A percentile compares a stretch with the other conserved stretches of the same genome.
phyloP scores from a whole-genome alignment of 106 monocot species.

The Dioscorea alata region DNA sequence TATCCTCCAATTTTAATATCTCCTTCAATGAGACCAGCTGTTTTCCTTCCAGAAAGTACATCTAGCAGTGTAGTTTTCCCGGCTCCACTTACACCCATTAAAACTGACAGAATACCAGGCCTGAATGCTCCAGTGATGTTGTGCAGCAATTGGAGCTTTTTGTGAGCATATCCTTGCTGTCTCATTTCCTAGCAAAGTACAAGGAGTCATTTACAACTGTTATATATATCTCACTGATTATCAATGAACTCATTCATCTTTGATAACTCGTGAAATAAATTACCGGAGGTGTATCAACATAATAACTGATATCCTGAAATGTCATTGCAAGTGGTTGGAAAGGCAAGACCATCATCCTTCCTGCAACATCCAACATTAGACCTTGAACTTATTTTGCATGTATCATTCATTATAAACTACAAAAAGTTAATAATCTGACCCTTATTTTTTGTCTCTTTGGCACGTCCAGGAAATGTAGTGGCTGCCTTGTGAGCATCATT shows the following conservation, averaged over 20 bases:
- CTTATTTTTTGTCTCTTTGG: too few relatives aligned
- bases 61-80: conserved; percentile 87
- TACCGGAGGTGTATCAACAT: conserved; percentile 66
- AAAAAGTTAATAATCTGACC: too few relatives aligned
- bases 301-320: conserved; percentile 60
- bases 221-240: not conserved
- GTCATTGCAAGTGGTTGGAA: conserved; percentile 57
- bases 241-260: not conserved
- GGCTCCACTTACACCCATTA: conserved; percentile 80
- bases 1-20: conserved; percentile 71
- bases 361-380: conserved; percentile 19
- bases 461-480: too few relatives aligned
- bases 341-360: conserved; percentile 51
- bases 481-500: too few relatives aligned
- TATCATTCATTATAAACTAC: too few relatives aligned
- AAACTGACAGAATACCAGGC: conserved; percentile 61
- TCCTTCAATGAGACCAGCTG: conserved; percentile 65
- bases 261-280: not conserved
- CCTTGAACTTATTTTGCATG: too few relatives aligned
- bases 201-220: not conserved
- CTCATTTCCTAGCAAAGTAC: conserved; percentile 51
- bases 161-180: conserved; percentile 47
- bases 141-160: conserved; percentile 53
- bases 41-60: conserved; percentile 84
- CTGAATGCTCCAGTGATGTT: conserved; percentile 66